phyloP scores from a whole-genome alignment of 805 yeast genomes.

The Helenozyma baotianmanensis region DNA sequence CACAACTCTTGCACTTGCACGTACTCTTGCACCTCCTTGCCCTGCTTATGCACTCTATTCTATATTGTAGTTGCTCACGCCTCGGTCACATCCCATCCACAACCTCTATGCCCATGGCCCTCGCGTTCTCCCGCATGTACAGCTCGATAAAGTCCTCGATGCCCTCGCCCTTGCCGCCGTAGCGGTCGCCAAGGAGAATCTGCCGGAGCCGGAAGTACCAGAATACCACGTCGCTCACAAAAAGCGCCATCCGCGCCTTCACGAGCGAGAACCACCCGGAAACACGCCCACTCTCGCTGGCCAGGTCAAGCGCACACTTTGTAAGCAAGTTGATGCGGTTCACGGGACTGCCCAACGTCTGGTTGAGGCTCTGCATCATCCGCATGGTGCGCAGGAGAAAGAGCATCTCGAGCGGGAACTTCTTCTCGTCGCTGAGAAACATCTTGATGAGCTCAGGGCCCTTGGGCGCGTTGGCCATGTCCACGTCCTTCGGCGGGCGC shows the following conservation, averaged over 20 bases:
- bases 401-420: constrained; percentile 62
- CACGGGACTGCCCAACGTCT: constrained; percentile 65
- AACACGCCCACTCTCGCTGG: not conserved
- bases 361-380: constrained; percentile 68
- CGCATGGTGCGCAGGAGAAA: constrained; percentile 70
- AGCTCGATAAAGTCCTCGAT: constrained; percentile 44
- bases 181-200: constrained; percentile 25
- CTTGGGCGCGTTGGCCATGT: constrained; percentile 37
- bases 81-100: constrained; percentile 3
- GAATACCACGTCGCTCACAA: constrained; percentile 30
- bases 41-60: no score
- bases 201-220: constrained; percentile 30
- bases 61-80: not conserved
- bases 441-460: constrained; percentile 36
- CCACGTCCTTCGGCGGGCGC: constrained; percentile 30
- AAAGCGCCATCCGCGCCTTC: constrained; percentile 19
- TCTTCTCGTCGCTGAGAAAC: constrained; percentile 57
- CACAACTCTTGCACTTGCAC: no score
- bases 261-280: constrained; percentile 15
- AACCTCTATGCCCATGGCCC: constrained; percentile 38
- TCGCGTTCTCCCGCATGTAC: constrained; percentile 39
- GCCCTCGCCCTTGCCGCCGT: constrained; percentile 31
- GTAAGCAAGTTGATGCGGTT: constrained; percentile 65
- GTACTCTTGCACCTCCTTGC: no score
- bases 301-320: constrained; percentile 42